These are phyloP conservation scores for Magnusiomyces suaveolens DNA, from an alignment of 1,139 yeast species.

Conservation along the genomic window DNA sequence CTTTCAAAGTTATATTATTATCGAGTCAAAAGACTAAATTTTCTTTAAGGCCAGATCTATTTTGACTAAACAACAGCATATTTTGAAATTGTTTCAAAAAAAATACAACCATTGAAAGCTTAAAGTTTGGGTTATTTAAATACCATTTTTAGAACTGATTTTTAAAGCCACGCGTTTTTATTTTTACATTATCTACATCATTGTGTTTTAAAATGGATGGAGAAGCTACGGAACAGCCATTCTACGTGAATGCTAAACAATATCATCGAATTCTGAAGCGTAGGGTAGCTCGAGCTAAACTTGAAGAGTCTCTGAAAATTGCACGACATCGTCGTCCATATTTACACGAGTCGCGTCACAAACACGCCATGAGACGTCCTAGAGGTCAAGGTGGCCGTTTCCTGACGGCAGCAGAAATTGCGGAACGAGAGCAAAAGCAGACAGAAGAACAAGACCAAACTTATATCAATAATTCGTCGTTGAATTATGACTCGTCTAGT, in stretches of 20 bases:
- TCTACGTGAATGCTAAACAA: slow-evolving; percentile 95
- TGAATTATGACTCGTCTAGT: not conserved
- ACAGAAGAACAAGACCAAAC: slow-evolving; percentile 17
- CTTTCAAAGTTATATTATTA: too few species aligned
- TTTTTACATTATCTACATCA: too few species aligned
- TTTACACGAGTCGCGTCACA: slow-evolving; percentile 92
- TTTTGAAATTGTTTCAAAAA: too few species aligned
- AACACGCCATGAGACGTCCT: slow-evolving; percentile 98
- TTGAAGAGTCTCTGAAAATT: slow-evolving; percentile 79
- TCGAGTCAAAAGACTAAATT: too few species aligned
- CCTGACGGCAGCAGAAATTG: slow-evolving; percentile 92
- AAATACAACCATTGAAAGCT: too few species aligned
- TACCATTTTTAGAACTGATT: not conserved
- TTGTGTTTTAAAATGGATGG: slow-evolving; percentile 11
- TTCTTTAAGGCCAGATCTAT: too few species aligned
- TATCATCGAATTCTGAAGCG: slow-evolving; percentile 90
- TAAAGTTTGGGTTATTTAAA: too few species aligned
- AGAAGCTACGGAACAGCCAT: slow-evolving; percentile 66
- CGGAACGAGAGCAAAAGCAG: slow-evolving; percentile 61
- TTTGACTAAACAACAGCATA: too few species aligned
- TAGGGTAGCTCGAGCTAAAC: slow-evolving; percentile 83
- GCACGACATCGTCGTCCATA: slow-evolving; percentile 91
- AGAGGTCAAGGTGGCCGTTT: slow-evolving; percentile 98
- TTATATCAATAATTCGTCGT: not conserved
- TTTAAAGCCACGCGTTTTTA: not conserved